A percentile compares a stretch with the other conserved stretches of the same genome.
phyloP scores from a whole-genome alignment of 1,284 basidiomycete species.

The Phylloboletellus chloephorus region DNA sequence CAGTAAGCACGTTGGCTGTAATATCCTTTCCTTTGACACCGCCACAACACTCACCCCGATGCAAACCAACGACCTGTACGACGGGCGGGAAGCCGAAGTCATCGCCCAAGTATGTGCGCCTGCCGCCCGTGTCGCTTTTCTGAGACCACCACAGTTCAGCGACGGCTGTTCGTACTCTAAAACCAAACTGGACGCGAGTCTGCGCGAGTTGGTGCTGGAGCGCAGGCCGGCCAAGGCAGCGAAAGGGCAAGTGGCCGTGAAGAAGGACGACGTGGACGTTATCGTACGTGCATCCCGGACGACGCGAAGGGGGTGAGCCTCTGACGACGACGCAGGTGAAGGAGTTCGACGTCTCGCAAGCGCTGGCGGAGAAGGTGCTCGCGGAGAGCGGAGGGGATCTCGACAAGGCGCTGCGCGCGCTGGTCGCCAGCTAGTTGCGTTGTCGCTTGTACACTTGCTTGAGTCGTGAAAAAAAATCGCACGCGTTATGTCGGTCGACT shows the following conservation, averaged over 20 bases:
- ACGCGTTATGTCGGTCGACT: conserved; percentile 66
- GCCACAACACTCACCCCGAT: conserved; percentile 18
- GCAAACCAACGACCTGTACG: conserved; percentile 25
- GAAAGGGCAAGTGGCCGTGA: conserved; percentile 31
- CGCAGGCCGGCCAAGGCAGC: conserved; percentile 26
- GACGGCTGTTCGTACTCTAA: conserved; percentile 50
- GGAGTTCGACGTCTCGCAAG: conserved; percentile 43
- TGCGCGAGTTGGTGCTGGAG: conserved; percentile 27
- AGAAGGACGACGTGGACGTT: conserved; percentile 45
- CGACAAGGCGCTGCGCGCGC: conserved; percentile 22
- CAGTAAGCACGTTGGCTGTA: conserved; percentile 30
- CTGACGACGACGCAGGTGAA: conserved; percentile 33
- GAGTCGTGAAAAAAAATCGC: conserved; percentile 1
- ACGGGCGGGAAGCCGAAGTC: conserved; percentile 29
- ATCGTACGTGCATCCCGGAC: conserved; percentile 34
- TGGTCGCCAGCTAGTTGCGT: conserved; percentile 20
- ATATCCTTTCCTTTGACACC: conserved; percentile 24
- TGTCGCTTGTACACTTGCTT: conserved; percentile 1
- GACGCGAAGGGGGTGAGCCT: not conserved
- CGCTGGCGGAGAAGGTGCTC: conserved; percentile 44
- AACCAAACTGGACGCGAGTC: conserved; percentile 46
- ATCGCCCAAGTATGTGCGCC: conserved; percentile 24
- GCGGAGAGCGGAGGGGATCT: conserved; percentile 30
- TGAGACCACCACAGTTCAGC: conserved; percentile 34
- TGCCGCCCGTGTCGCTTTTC: not conserved